These are phyloP conservation scores for Microcyclosporella mali DNA, from an alignment of 2,329 filamentous ascomycete species.

Conservation along the genomic window DNA sequence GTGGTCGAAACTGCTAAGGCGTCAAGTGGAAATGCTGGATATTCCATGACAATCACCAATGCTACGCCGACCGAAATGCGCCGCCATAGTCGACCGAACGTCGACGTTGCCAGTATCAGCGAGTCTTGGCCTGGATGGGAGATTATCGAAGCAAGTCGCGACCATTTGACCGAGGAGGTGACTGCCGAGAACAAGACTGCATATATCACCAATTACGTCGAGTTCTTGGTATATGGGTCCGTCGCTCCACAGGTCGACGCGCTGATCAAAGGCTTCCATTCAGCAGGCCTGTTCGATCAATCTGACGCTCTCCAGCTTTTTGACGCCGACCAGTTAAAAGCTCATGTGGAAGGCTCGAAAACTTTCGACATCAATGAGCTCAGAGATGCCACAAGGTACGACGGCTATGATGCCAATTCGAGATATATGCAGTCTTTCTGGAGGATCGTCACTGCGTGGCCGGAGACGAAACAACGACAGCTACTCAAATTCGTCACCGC, in stretches of 20 bases:
- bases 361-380: slow-evolving; percentile 73
- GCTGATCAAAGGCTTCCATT: slow-evolving; percentile 70
- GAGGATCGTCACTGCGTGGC: slow-evolving; percentile 65
- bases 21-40: not conserved
- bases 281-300: slow-evolving; percentile 13
- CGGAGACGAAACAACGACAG: slow-evolving; percentile 63
- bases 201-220: slow-evolving; percentile 79
- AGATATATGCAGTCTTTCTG: slow-evolving; percentile 74
- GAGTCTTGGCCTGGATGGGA: slow-evolving; percentile 51
- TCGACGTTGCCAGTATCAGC: not conserved
- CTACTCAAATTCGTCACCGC: slow-evolving; percentile 94
- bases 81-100: not conserved
- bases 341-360: slow-evolving; percentile 74
- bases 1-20: slow-evolving; percentile 28
- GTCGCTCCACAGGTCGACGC: slow-evolving; percentile 71
- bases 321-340: slow-evolving; percentile 63
- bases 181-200: slow-evolving; percentile 70
- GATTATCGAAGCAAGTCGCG: slow-evolving; percentile 33
- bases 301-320: slow-evolving; percentile 47
- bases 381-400: slow-evolving; percentile 66
- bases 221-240: slow-evolving; percentile 73
- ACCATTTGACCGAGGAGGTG: slow-evolving; percentile 57
- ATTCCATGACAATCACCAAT: not conserved
- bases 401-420: slow-evolving; percentile 68
- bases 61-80: not conserved